Base-by-base conservation (phyloP, 139 green algal genomes). In the Chlamydomonas sphaeroides region DNA sequence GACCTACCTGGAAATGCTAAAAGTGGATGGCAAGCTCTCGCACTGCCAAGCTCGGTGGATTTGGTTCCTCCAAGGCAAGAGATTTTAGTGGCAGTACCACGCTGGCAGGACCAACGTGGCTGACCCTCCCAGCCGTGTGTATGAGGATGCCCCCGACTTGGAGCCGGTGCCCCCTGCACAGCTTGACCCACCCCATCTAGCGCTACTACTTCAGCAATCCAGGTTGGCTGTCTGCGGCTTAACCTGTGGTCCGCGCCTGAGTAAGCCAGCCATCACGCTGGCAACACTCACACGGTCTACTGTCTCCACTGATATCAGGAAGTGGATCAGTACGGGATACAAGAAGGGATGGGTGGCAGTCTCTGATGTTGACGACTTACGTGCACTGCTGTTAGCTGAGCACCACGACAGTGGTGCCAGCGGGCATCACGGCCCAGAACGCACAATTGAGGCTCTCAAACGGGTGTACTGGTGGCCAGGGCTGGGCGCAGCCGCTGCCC, bases 91-190 rank as follows among this genome's bases (percentile, higher is more conserved):
- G 53, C 20, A 53, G 0, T 91, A 91, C 68, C 38, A 68, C 5
- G 79, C 88, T 25, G 88, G 90, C 1, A 88, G 87, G 17, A 66
- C 41, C 20, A 92, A 92, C 28, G 81, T 88, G 4, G 89, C 86
- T 36, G 89, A 92, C 36, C 84, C 89, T 1, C 59, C 90, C 0
- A 85, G 68, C 59, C 41, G 85, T 5, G 38, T 85, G 1, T 68
- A 68, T n/a, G 49, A 77, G 23, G 32, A 26, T 14, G 33, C 8
- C 14, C 51, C 15, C 4, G 51, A 61, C 51, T 6, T 28, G 20
- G 15, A 17, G 14, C 15, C 14, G 6, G 51, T 6, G 15, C 15
- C 15, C 51, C 51, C 51, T 28, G 3, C 51, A 53, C 45, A 53
- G 45, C 45, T 53, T 8, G 30, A 38, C 23, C 53, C 53, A 66